These are phyloP conservation scores for Geotrichum reessii DNA, from an alignment of 1,139 yeast species.

Conservation along the genomic window DNA sequence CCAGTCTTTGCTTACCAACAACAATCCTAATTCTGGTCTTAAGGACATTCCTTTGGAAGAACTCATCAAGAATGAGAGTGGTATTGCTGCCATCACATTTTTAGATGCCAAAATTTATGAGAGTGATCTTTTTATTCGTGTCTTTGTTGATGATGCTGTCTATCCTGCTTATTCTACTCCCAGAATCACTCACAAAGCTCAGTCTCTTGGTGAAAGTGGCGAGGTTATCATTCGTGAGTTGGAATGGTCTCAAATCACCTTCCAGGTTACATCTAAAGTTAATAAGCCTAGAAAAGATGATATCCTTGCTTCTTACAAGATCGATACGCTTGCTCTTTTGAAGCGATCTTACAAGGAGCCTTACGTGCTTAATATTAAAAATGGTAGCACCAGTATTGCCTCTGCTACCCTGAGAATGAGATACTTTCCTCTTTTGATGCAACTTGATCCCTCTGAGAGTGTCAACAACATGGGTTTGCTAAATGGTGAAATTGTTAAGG, in stretches of 20 bases:
- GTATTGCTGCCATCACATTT: conserved; percentile 67
- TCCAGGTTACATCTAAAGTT: conserved; percentile 53
- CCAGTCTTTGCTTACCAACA: conserved; percentile 18
- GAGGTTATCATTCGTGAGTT: conserved; percentile 72
- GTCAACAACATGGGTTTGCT: conserved; percentile 70
- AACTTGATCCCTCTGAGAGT: conserved; percentile 71
- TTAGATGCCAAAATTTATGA: conserved; percentile 49
- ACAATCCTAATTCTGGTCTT: conserved; percentile 17
- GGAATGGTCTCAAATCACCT: conserved; percentile 60
- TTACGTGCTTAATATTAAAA: conserved; percentile 45
- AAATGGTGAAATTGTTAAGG: conserved; percentile 53
- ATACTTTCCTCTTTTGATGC: conserved; percentile 67
- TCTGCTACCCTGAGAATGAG: conserved; percentile 56
- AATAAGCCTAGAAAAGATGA: conserved; percentile 50
- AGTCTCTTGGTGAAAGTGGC: conserved; percentile 46
- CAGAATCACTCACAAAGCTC: conserved; percentile 33
- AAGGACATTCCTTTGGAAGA: conserved; percentile 56
- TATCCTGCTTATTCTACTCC: conserved; percentile 55
- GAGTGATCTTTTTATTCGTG: conserved; percentile 58
- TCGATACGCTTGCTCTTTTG: conserved; percentile 66
- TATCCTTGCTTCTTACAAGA: conserved; percentile 55
- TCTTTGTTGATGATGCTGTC: conserved; percentile 69
- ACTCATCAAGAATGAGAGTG: conserved; percentile 57
- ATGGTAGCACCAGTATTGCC: conserved; percentile 48
- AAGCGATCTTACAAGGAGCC: conserved; percentile 61